Evolutionary conservation across 371 early-diverging fungal genomes (phyloP), one percentile per base, ranked within the genome.

Genomic region (Mucor racemosus): DNA sequence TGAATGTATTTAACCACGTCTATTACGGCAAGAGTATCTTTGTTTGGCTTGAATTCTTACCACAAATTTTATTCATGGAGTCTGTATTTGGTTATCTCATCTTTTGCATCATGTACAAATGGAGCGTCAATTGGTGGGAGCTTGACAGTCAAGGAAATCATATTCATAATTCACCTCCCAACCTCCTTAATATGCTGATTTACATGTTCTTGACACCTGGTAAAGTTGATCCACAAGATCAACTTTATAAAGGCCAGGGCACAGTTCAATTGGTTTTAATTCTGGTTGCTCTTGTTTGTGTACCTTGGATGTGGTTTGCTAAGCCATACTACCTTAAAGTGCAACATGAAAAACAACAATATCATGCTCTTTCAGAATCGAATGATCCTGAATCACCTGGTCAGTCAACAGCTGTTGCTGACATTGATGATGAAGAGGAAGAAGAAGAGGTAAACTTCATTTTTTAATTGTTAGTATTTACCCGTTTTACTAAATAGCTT

Each of bases 151-250:
- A 75, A 65, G 92, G 95, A 42, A 71, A 91, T 61, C 77, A 87
- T 55, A 83, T 93, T 31, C 86, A 76, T 65, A 87, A 90, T 65
- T 77, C 90, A 15, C 93, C 99, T 21, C 99, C 99, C 19, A 94
- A 97, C 48, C 79, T 99, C 70, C 89, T 99, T 62, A 97, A 97
- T 84, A 97, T 96, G 75, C 85, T 99, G 68, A 99, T 99, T 72
- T 95, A 94, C 77, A 99, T 99, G 99, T 98, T 99, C 88, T 86
- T 99, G 68, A 85, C 88, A 38, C 99, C 99, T 15, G 99, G 99
- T n/a, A 84, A 66, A n/a, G 92, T 98, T 14, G 76, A 84, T 36
- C 84, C 88, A 19, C 79, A 78, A 57, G 91, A 90, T 58, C 84
- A 84, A 69, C 78, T 99, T 42, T 99, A 84, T 78, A 76, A 91